phyloP scores from a whole-genome alignment of 2,329 filamentous ascomycete genomes.

The Botrytis paeoniae region DNA sequence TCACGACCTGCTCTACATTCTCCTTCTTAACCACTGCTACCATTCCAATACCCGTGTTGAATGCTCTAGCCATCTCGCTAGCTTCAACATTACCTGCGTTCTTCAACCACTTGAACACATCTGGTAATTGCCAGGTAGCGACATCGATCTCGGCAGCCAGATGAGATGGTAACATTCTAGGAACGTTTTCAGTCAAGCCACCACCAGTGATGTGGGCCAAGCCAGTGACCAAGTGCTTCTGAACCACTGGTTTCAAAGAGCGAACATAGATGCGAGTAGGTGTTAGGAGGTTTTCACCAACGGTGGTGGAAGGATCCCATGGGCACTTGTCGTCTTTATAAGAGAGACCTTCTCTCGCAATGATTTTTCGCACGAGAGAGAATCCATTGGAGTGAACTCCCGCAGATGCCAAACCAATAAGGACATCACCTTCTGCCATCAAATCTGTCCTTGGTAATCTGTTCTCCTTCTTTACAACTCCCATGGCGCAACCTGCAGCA shows the following conservation, averaged over 20 bases:
- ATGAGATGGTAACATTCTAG: constrained; percentile 79
- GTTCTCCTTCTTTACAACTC: constrained; percentile 67
- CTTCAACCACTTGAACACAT: constrained; percentile 87
- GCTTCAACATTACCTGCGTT: constrained; percentile 64
- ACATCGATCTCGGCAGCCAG: constrained; percentile 82
- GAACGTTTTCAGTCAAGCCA: constrained; percentile 89
- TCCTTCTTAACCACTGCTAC: constrained; percentile 72
- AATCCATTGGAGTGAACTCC: constrained; percentile 97
- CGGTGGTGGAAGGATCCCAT: constrained; percentile 62
- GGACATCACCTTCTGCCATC: constrained; percentile 80
- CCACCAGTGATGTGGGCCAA: constrained; percentile 97
- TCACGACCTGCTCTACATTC: constrained; percentile 59
- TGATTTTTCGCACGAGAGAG: constrained; percentile 88
- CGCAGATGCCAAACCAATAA: constrained; percentile 80
- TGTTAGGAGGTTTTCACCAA: constrained; percentile 78
- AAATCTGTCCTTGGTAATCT: constrained; percentile 72
- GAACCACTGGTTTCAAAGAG: constrained; percentile 64
- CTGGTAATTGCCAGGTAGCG: constrained; percentile 68
- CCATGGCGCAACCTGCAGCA: constrained; percentile 84
- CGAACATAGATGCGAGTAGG: constrained; percentile 95
- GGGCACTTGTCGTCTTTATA: constrained; percentile 73
- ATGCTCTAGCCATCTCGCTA: constrained; percentile 83
- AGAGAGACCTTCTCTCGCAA: constrained; percentile 67
- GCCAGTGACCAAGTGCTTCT: constrained; percentile 72
- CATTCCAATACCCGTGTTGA: constrained; percentile 96